Evolutionary conservation across 164 flowering plant species (phyloP).

Genomic region (Houttuynia cordata): DNA sequence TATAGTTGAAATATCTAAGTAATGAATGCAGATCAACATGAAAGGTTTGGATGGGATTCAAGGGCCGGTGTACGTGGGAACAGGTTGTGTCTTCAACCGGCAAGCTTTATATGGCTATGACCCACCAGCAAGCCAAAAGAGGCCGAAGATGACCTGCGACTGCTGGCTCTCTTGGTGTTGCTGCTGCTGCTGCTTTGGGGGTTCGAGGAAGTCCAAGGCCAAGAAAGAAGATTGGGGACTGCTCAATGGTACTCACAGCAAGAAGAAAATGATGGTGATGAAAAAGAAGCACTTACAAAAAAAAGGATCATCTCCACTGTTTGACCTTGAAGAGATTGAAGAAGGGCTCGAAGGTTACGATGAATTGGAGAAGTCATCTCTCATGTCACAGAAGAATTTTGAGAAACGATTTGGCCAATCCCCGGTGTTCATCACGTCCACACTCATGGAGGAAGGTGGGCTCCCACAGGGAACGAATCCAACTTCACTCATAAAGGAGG

Average conservation of each 20-base stretch:
- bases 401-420: constrained; percentile 90
- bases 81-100: constrained; percentile 84
- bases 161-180: constrained; percentile 98
- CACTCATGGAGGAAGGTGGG: constrained; percentile 85
- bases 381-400: constrained; percentile 89
- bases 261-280: constrained; percentile 50
- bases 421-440: constrained; percentile 81
- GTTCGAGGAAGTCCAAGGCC: constrained; percentile 34
- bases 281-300: constrained; percentile 40
- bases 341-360: constrained; percentile 93
- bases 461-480: constrained; percentile 67
- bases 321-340: constrained; percentile 90
- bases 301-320: constrained; percentile 45
- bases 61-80: constrained; percentile 94
- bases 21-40: constrained; percentile 68
- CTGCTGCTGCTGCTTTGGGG: constrained; percentile 54
- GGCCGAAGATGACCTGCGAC: constrained; percentile 90
- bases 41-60: constrained; percentile 84
- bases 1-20: neutral
- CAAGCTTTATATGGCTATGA: constrained; percentile 93
- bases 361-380: constrained; percentile 78
- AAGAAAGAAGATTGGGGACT: constrained; percentile 42
- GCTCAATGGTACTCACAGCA: constrained; percentile 30
- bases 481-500: constrained; percentile 64
- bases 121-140: constrained; percentile 72